Conservation (phyloP, 352 stramenopile genomes). For the Bremia lactucae region DNA sequence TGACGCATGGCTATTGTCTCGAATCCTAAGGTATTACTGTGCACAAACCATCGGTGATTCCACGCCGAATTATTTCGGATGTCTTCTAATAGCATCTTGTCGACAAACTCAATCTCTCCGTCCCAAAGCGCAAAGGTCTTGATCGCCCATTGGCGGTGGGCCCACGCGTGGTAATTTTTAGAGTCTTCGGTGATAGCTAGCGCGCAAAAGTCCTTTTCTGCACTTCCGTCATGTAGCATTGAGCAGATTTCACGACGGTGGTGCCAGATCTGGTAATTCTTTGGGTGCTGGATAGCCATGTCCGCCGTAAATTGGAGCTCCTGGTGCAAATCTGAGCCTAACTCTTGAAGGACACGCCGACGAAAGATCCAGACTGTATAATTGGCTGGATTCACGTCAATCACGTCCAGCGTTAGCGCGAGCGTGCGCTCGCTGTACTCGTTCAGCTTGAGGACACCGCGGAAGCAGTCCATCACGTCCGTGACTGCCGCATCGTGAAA, state of each 20-base stretch:
- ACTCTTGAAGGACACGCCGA: constrained; percentile 78
- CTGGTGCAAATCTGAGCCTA: constrained; percentile 52
- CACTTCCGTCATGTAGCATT: constrained; percentile 56
- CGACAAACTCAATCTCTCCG: constrained; percentile 87
- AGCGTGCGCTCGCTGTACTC: constrained; percentile 89
- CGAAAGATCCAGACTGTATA: constrained; percentile 98
- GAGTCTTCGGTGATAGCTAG: constrained; percentile 89
- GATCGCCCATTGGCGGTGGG: constrained; percentile 92
- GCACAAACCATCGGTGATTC: constrained; percentile 84
- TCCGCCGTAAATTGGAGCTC: constrained; percentile 69
- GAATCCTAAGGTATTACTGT: constrained; percentile 44
- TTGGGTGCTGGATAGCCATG: constrained; percentile 90
- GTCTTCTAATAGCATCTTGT: constrained; percentile 85
- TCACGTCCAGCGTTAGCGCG: constrained; percentile 85
- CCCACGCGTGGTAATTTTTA: constrained; percentile 99
- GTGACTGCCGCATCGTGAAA: constrained; percentile 30
- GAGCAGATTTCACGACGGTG: constrained; percentile 92
- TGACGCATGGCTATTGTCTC: constrained; percentile 22
- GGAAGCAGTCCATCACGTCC: constrained; percentile 92
- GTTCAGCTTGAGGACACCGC: constrained; percentile 84
- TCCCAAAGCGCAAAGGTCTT: constrained; percentile 85
- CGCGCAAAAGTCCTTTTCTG: constrained; percentile 89
- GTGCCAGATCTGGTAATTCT: constrained; percentile 99
- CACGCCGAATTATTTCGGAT: constrained; percentile 95
- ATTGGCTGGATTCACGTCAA: constrained; percentile 94